Evolutionary conservation across 305 asterid species (phyloP).

Genomic region (Rubia peregrina): DNA sequence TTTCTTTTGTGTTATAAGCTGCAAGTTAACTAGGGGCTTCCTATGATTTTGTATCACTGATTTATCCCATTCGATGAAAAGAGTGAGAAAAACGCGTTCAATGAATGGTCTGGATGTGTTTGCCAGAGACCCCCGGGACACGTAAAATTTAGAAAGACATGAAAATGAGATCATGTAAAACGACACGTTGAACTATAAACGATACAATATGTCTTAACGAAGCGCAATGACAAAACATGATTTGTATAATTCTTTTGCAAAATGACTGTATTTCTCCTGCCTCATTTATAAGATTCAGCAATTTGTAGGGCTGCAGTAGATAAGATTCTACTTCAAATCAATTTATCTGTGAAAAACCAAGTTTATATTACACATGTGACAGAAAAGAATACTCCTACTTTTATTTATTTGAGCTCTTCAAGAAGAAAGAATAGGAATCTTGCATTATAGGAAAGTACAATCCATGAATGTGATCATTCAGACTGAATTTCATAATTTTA

Average conservation of each 20-base stretch:
- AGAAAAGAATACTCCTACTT: background rate
- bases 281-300: background rate
- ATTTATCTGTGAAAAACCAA: background rate
- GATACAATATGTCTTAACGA: background rate
- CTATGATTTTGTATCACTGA: background rate
- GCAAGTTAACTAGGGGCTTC: background rate
- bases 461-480: background rate
- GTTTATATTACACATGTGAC: background rate
- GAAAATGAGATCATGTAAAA: no score
- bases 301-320: background rate
- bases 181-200: no score
- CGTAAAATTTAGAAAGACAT: no score
- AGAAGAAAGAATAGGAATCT: background rate
- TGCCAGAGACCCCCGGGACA: no score
- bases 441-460: background rate
- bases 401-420: background rate
- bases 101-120: no score
- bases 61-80: no score
- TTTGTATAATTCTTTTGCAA: no score
- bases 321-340: background rate
- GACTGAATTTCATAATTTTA: background rate
- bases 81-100: no score
- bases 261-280: no score
- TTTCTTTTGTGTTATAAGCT: background rate
- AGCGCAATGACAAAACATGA: background rate